These are phyloP conservation scores for Solanum clarkiae DNA, from an alignment of 257 asterid genomes.

Conservation along the genomic window DNA sequence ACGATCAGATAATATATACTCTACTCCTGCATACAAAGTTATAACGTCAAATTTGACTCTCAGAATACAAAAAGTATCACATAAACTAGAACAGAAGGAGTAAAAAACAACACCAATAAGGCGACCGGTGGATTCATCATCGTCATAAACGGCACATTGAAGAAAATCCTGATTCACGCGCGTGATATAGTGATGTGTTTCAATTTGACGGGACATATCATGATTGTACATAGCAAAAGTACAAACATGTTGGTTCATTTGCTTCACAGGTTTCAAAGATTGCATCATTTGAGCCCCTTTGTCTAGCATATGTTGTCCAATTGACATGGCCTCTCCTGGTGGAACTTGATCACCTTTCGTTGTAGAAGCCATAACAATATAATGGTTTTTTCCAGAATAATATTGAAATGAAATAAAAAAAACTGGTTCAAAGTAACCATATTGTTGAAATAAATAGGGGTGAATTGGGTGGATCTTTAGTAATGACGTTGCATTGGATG, in stretches of 20 bases:
- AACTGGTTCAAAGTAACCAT: too few species aligned
- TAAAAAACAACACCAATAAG: conserved; percentile 44
- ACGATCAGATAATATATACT: conserved; percentile 50
- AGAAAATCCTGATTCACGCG: conserved; percentile 59
- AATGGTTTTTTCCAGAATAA: neutral
- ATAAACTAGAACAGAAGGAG: neutral
- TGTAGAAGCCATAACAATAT: neutral
- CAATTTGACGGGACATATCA: conserved; percentile 68
- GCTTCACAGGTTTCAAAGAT: conserved; percentile 57
- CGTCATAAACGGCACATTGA: conserved; percentile 78
- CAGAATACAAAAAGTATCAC: too few species aligned
- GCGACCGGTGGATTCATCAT: conserved; percentile 48
- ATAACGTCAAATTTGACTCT: too few species aligned
- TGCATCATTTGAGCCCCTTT: conserved; percentile 59
- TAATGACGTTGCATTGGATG: neutral
- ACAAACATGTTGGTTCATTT: conserved; percentile 64
- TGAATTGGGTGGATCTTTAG: neutral
- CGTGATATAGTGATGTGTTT: conserved; percentile 52
- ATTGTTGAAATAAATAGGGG: neutral
- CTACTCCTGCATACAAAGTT: conserved; percentile 37
- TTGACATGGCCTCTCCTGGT: conserved; percentile 56
- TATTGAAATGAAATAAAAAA: neutral
- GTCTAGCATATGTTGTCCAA: conserved; percentile 37
- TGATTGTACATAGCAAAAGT: conserved; percentile 75
- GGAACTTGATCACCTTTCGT: conserved; percentile 8